Evolutionary conservation across 257 asterid species (phyloP).

Genomic region (Solanum etuberosum): DNA sequence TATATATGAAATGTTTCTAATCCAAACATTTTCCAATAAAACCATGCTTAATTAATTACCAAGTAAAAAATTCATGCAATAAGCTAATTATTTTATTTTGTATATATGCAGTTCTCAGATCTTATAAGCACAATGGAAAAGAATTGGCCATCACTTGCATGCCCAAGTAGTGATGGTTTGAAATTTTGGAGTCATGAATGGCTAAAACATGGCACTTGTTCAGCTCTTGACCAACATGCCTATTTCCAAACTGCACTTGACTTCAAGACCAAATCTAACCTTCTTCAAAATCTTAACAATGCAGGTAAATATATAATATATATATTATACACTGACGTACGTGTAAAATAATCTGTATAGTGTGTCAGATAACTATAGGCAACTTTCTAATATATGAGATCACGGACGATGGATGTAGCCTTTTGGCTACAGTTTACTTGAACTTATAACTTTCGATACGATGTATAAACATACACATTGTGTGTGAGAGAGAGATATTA

Average conservation of each 20-base stretch:
- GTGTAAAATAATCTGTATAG: too few species aligned
- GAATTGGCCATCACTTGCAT: constrained; percentile 77
- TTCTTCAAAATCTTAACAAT: constrained; percentile 38
- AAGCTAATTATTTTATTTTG: background rate
- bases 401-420: too few species aligned
- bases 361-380: too few species aligned
- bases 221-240: constrained; percentile 28
- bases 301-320: constrained; percentile 24
- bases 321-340: too few species aligned
- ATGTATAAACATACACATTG: background rate
- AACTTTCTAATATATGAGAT: too few species aligned
- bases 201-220: constrained; percentile 81
- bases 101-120: constrained; percentile 36
- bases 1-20: background rate
- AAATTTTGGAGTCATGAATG: constrained; percentile 79
- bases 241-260: constrained; percentile 56
- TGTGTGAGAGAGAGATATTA: too few species aligned
- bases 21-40: background rate
- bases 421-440: too few species aligned
- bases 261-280: constrained; percentile 40
- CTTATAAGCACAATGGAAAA: constrained; percentile 37
- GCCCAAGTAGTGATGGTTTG: constrained; percentile 55
- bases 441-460: too few species aligned
- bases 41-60: background rate
- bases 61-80: background rate